These are phyloP conservation scores for Hibiscus syriacus DNA, from an alignment of 345 rosid genomes.

Conservation along the genomic window DNA sequence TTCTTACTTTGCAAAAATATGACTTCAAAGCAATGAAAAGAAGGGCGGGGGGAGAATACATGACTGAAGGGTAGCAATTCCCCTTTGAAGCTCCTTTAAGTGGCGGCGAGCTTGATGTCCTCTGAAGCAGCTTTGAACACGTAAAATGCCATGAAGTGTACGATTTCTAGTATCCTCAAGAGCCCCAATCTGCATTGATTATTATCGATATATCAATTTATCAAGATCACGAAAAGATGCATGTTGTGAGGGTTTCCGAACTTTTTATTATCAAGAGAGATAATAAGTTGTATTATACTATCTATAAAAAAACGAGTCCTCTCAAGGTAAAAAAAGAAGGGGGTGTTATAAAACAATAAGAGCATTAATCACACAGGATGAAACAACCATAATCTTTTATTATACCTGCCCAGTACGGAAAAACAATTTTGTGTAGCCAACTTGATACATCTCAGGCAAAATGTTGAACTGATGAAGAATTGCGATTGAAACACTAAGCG, in stretches of 20 bases:
- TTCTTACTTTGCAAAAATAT: neutral
- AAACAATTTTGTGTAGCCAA: slow-evolving; percentile 94
- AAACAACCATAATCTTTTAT: too few relatives aligned
- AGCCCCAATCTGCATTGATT: slow-evolving; percentile 69
- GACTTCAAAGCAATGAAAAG: neutral
- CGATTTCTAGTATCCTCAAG: slow-evolving; percentile 97
- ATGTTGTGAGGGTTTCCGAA: too few relatives aligned
- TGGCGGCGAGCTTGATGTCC: slow-evolving; percentile 76
- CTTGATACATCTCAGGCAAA: slow-evolving; percentile 99
- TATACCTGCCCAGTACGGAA: slow-evolving; percentile 96
- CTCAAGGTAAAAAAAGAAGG: too few relatives aligned
- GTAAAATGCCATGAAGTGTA: slow-evolving; percentile 87
- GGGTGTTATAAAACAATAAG: too few relatives aligned
- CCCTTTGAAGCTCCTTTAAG: slow-evolving; percentile 58
- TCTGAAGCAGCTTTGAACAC: slow-evolving; percentile 92
- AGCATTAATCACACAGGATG: too few relatives aligned
- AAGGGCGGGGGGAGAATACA: slow-evolving; percentile 34
- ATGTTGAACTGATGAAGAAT: slow-evolving; percentile 96
- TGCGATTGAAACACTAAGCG: slow-evolving; percentile 93
- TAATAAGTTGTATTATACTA: slow-evolving; percentile 24
- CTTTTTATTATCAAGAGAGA: neutral
- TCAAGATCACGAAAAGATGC: neutral
- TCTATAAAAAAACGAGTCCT: neutral
- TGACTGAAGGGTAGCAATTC: slow-evolving; percentile 71
- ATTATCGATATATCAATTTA: neutral